Evolutionary conservation across 1,284 basidiomycete species (phyloP).

Genomic region (Athelia psychrophila): DNA sequence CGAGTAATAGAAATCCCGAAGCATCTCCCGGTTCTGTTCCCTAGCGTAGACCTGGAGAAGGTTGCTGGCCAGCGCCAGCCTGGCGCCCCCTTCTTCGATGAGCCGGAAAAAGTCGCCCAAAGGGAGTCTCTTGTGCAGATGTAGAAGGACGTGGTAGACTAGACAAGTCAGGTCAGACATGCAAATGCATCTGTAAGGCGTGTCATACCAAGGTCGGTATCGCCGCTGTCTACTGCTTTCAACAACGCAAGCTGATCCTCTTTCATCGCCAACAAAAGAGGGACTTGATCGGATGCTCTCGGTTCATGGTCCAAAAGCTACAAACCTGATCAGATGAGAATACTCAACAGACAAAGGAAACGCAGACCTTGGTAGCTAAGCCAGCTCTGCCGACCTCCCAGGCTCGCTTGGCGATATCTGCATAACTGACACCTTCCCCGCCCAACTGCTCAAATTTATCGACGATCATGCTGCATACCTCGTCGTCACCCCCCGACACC

Average conservation of each 20-base stretch:
- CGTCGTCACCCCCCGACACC: conserved; percentile 68
- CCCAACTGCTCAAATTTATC: conserved; percentile 81
- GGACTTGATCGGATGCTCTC: conserved; percentile 90
- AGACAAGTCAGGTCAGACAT: neutral
- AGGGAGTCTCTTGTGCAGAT: conserved; percentile 79
- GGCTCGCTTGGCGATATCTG: conserved; percentile 91
- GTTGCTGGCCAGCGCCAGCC: conserved; percentile 69
- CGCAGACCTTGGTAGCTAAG: conserved; percentile 82
- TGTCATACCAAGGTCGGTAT: conserved; percentile 85
- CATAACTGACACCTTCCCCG: conserved; percentile 80
- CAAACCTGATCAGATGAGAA: conserved; percentile 2
- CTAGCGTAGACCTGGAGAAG: conserved; percentile 87
- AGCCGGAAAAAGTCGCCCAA: conserved; percentile 94
- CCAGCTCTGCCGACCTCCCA: conserved; percentile 88
- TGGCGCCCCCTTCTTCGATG: conserved; percentile 84
- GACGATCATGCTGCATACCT: conserved; percentile 80
- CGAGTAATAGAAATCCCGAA: conserved; percentile 97
- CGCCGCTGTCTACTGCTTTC: conserved; percentile 93
- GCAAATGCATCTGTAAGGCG: conserved; percentile 2
- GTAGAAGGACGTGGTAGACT: conserved; percentile 91
- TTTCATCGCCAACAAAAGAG: conserved; percentile 90
- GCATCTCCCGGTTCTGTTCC: conserved; percentile 87
- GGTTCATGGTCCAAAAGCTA: conserved; percentile 92
- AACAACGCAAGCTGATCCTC: conserved; percentile 86
- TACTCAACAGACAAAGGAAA: neutral